A percentile compares a stretch with the other conserved stretches of the same genome.
Evolutionary conservation across 495 filamentous ascomycete genomes (phyloP).

Genomic region (Friedmanniomyces endolithicus): DNA sequence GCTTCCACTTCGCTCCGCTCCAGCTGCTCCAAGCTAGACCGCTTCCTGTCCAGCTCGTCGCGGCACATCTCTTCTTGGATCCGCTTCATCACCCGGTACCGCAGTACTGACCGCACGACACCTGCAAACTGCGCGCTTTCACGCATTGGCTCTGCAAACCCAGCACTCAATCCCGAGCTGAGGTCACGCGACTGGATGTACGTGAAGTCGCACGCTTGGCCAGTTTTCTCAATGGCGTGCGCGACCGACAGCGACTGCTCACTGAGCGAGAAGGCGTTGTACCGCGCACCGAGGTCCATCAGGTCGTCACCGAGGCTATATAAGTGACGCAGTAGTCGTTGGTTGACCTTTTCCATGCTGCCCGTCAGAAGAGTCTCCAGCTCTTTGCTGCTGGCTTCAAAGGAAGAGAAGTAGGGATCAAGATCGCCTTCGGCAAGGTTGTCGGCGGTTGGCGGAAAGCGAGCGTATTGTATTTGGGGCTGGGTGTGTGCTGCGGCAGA

Average conservation of each 20-base stretch:
- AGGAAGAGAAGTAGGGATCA: slow-evolving; percentile 88
- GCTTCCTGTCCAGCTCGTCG: slow-evolving; percentile 78
- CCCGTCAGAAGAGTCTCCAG: slow-evolving; percentile 77
- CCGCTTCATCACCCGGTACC: slow-evolving; percentile 80
- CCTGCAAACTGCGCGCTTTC: slow-evolving; percentile 96
- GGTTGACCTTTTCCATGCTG: slow-evolving; percentile 90
- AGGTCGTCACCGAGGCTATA: slow-evolving; percentile 74
- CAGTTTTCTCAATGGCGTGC: slow-evolving; percentile 86
- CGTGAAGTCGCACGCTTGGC: slow-evolving; percentile 88
- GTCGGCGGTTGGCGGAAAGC: slow-evolving; percentile 70
- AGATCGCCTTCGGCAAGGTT: slow-evolving; percentile 76
- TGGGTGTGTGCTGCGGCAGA: slow-evolving; percentile 45
- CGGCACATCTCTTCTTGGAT: slow-evolving; percentile 95
- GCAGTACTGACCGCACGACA: slow-evolving; percentile 74
- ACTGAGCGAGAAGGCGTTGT: slow-evolving; percentile 92
- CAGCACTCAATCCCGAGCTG: slow-evolving; percentile 66
- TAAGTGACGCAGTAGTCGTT: slow-evolving; percentile 72
- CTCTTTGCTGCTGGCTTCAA: slow-evolving; percentile 76
- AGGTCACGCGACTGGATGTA: slow-evolving; percentile 93
- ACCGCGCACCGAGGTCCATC: slow-evolving; percentile 80
- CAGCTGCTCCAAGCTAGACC: slow-evolving; percentile 60
- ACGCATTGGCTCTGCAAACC: slow-evolving; percentile 92
- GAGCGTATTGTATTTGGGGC: slow-evolving; percentile 55
- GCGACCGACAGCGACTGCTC: slow-evolving; percentile 78
- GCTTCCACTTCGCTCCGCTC: slow-evolving; percentile 86